Evolutionary conservation across 192 early-diverging fungal species (phyloP).

Genomic region (Gryganskiella cystojenkinii): DNA sequence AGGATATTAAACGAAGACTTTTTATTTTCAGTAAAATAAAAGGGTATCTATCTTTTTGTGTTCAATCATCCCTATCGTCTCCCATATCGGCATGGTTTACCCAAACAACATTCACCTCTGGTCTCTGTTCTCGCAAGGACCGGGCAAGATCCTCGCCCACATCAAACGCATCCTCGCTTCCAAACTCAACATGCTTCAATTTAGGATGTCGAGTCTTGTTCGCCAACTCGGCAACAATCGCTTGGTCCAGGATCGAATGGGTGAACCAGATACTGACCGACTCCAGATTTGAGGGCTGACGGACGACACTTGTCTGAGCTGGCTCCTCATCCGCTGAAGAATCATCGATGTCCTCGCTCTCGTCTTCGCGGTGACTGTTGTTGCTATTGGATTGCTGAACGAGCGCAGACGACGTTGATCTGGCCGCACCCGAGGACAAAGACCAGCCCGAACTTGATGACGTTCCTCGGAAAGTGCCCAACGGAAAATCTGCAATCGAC

Average conservation of each 20-base stretch:
- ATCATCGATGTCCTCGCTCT: not conserved
- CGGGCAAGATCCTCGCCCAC: conserved; percentile 13
- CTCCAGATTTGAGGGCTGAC: conserved; percentile 21
- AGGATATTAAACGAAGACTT: too few species aligned
- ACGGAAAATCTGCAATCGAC: conserved; percentile 23
- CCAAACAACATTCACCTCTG: conserved; percentile 24
- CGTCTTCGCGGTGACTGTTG: too few species aligned
- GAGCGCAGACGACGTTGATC: not conserved
- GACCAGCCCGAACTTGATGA: conserved; percentile 3
- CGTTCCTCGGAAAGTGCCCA: conserved; percentile 14
- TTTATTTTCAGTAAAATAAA: too few species aligned
- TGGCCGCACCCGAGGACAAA: too few species aligned
- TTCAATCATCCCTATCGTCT: conserved; percentile 36
- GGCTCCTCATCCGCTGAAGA: not conserved
- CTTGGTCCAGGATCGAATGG: conserved; percentile 33
- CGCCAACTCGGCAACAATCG: conserved; percentile 20
- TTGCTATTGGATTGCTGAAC: not conserved
- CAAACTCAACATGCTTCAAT: conserved; percentile 32
- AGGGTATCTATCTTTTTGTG: too few species aligned
- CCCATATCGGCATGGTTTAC: conserved; percentile 30
- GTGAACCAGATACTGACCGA: conserved; percentile 37
- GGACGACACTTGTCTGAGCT: not conserved
- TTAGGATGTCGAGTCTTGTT: conserved; percentile 21
- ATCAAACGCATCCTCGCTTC: conserved; percentile 45
- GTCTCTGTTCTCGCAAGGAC: conserved; percentile 3